These are phyloP conservation scores for Alnus glutinosa DNA, from an alignment of 306 rosid species.

Conservation along the genomic window DNA sequence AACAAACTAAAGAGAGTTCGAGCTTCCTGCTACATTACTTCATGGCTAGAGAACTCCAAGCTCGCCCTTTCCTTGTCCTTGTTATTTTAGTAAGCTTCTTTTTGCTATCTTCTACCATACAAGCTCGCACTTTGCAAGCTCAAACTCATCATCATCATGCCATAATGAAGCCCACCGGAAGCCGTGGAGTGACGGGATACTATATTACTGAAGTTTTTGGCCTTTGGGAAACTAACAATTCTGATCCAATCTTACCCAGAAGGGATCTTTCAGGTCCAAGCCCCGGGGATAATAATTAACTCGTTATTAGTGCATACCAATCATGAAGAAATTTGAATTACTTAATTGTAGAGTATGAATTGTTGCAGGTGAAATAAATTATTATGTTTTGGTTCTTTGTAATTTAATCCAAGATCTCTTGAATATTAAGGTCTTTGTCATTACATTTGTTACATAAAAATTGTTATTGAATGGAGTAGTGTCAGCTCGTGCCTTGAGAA, in stretches of 20 bases:
- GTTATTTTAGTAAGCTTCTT: slow-evolving; percentile 24
- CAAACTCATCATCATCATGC: not conserved
- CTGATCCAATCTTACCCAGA: too few relatives aligned
- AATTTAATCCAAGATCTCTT: too few relatives aligned
- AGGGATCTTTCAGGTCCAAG: not conserved
- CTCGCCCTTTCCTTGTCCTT: slow-evolving; percentile 3
- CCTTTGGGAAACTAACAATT: not conserved
- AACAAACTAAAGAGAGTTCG: not conserved
- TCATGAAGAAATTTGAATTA: too few relatives aligned
- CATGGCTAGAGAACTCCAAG: slow-evolving; percentile 9
- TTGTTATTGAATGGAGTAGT: too few relatives aligned
- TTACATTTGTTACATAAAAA: too few relatives aligned
- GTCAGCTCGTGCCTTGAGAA: too few relatives aligned
- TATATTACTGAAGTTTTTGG: slow-evolving; percentile 22
- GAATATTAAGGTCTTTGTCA: too few relatives aligned
- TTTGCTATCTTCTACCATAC: slow-evolving; percentile 14
- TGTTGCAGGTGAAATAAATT: too few relatives aligned
- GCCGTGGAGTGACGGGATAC: slow-evolving; percentile 4
- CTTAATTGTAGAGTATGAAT: too few relatives aligned
- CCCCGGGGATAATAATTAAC: not conserved
- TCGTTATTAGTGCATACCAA: not conserved
- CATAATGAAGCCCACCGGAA: not conserved
- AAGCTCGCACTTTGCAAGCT: slow-evolving; percentile 25
- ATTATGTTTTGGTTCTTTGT: too few relatives aligned
- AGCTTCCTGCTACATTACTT: not conserved